Evolutionary conservation across 2,329 filamentous ascomycete species (phyloP), one percentile per base, ranked within the genome.

Genomic region (Geosmithia putterillii): DNA sequence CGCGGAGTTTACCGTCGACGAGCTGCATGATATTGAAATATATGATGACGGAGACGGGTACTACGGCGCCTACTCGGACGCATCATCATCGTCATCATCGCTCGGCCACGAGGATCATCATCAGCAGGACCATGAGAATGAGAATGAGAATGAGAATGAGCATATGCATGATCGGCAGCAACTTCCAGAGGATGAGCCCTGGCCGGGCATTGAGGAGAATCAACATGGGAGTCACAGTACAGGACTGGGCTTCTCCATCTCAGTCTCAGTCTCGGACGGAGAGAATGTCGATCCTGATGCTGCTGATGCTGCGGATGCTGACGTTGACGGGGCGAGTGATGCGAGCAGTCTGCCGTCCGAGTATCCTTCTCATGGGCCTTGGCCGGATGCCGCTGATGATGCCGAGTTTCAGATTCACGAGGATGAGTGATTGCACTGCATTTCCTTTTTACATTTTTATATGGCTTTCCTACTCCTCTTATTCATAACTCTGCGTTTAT

Each of bases 201-300:
- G 73, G 71, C 70, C 66, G 0, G 74, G 74, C 8, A 72, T 78
- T 41, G 73, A 76, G 47, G 73, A 72, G 34, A 25, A 45, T 15
- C 28, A 32, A 32, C 54, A 57, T 32, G 7, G 10, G 23, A 14
- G 10, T 32, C 6, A 32, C 3, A 14, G 28, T 3, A 38, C 10
- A 12, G 28, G 15, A 12, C 10, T 12, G 28, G n/a, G n/a, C n/a
- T n/a, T n/a, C n/a, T n/a, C n/a, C n/a, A n/a, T n/a, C n/a, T n/a
- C n/a, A n/a, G n/a, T n/a, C n/a, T n/a, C n/a, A n/a, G 61, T 65
- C 48, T 66, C 63, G 1, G 67, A 76, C 42, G 64, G 61, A 2
- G 74, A 78, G 50, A 76, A 76, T 45, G 55, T 69, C 28, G 67
- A 75, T 40, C 71, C 71, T 2, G 48, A 51, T 8, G 51, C n/a